A percentile compares a stretch with the other conserved stretches of the same genome.
Evolutionary conservation across 305 asterid species (phyloP).

Genomic region (Fraxinus sp.): DNA sequence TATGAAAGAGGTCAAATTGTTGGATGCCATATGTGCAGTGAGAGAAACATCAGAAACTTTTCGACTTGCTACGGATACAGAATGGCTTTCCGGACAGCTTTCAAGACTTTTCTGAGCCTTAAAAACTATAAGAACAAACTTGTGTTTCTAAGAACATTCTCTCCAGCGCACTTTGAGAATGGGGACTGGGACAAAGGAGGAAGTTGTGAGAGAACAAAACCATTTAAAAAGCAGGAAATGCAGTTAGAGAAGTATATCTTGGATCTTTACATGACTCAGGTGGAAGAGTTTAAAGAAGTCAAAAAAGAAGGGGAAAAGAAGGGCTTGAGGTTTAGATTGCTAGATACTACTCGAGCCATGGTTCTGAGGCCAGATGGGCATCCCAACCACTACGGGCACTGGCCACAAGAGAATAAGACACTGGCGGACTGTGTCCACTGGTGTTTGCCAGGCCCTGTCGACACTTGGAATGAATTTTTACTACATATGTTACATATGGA

Average conservation of each 20-base stretch:
- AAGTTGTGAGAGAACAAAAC: slow-evolving; percentile 22
- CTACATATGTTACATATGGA: slow-evolving; percentile 23
- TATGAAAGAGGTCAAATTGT: slow-evolving; percentile 18
- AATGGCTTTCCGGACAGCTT: slow-evolving; percentile 33
- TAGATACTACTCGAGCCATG: slow-evolving; percentile 30
- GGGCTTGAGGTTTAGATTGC: slow-evolving; percentile 25
- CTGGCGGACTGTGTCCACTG: slow-evolving; percentile 35
- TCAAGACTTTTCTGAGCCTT: slow-evolving; percentile 20
- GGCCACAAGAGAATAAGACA: slow-evolving; percentile 23
- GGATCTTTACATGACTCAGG: slow-evolving; percentile 24
- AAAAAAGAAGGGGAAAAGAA: slow-evolving; percentile 18
- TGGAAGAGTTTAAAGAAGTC: slow-evolving; percentile 28
- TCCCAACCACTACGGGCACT: slow-evolving; percentile 31
- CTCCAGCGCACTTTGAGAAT: slow-evolving; percentile 31
- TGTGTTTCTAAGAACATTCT: slow-evolving; percentile 28
- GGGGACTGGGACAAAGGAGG: slow-evolving; percentile 34
- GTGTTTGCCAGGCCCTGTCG: slow-evolving; percentile 37
- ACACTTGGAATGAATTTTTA: slow-evolving; percentile 33
- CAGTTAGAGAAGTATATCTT: slow-evolving; percentile 18
- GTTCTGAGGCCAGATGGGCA: slow-evolving; percentile 32
- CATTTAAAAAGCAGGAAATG: slow-evolving; percentile 11
- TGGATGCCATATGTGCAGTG: slow-evolving; percentile 26
- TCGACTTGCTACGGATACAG: slow-evolving; percentile 3
- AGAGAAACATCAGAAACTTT: slow-evolving; percentile 9
- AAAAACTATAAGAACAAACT: slow-evolving; percentile 7